Conservation (phyloP, 768 basidiomycete species). For the Rickenella mellea region DNA sequence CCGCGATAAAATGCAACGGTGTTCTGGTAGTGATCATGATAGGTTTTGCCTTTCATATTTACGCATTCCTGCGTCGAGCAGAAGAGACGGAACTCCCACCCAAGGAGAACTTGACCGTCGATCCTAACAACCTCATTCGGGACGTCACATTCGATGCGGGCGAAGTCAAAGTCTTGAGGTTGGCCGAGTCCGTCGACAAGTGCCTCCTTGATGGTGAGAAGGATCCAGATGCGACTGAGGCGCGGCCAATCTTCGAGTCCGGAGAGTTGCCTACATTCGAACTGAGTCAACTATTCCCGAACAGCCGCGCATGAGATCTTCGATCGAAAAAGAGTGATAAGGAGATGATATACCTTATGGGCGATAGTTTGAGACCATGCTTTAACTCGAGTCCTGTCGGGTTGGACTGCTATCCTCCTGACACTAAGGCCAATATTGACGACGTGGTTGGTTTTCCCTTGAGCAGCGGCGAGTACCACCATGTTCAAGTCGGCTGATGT, state of each 20-base stretch:
- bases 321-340: not conserved
- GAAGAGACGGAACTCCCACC: conserved; percentile 86
- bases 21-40: conserved; percentile 67
- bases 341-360: conserved; percentile 49
- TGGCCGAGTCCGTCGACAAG: conserved; percentile 83
- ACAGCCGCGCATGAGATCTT: conserved; percentile 6
- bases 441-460: conserved; percentile 65
- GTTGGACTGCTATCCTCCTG: conserved; percentile 55
- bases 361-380: conserved; percentile 62
- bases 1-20: conserved; percentile 72
- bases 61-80: conserved; percentile 61
- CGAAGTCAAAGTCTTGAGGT: conserved; percentile 70
- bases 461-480: conserved; percentile 77
- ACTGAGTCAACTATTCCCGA: conserved; percentile 32
- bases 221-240: conserved; percentile 65
- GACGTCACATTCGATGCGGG: conserved; percentile 75
- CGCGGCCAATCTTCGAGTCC: conserved; percentile 51
- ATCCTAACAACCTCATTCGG: conserved; percentile 50
- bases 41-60: conserved; percentile 42
- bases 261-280: conserved; percentile 45
- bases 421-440: conserved; percentile 78
- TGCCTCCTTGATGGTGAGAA: conserved; percentile 71
- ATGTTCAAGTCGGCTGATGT: conserved; percentile 58
- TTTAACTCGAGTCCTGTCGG: conserved; percentile 44
- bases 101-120: conserved; percentile 58